Evolutionary conservation across 176 grass and related monocot species (phyloP).

Genomic region (Musa beccarii): DNA sequence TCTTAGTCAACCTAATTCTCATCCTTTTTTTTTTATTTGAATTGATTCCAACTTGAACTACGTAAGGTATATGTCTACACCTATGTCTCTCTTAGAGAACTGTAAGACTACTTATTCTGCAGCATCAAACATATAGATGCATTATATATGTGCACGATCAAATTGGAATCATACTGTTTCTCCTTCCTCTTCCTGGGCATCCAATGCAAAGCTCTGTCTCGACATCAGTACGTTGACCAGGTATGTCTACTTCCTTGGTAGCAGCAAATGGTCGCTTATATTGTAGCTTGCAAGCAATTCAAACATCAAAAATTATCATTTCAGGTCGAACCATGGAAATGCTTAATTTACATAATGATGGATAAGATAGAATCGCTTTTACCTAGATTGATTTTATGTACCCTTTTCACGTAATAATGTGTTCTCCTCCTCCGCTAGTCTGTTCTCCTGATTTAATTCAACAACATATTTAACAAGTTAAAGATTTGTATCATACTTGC

Average conservation of each 20-base stretch:
- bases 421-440: conserved; percentile 36
- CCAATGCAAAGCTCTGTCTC: conserved; percentile 65
- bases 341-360: conserved; percentile 3
- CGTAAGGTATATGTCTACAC: too few relatives aligned
- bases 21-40: too few relatives aligned
- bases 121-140: not conserved
- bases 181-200: conserved; percentile 28
- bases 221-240: conserved; percentile 25
- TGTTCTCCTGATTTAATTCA: conserved; percentile 31
- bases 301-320: not conserved
- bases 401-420: conserved; percentile 37
- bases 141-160: not conserved
- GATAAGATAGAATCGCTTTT: not conserved
- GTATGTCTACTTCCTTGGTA: not conserved
- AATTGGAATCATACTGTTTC: not conserved
- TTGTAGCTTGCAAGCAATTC: conserved; percentile 38
- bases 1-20: too few relatives aligned
- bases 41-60: too few relatives aligned
- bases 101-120: not conserved
- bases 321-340: not conserved
- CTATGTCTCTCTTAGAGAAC: not conserved
- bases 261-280: not conserved
- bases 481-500: not conserved
- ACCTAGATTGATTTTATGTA: conserved; percentile 2
- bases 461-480: not conserved